phyloP scores from a whole-genome alignment of 192 early-diverging fungal genomes.

The Dissophora ornata region DNA sequence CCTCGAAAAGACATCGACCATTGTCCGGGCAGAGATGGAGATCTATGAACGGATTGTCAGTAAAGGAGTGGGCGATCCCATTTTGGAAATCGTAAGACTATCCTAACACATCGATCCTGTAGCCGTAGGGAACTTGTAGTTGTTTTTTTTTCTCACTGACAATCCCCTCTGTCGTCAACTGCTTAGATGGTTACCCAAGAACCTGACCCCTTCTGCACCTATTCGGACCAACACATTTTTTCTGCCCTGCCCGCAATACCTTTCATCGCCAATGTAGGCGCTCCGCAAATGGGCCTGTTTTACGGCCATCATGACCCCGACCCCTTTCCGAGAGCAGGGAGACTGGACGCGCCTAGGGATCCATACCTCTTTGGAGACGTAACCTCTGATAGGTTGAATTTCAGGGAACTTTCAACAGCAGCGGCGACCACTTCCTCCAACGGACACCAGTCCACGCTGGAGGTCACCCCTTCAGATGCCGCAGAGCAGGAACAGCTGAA shows the following conservation, averaged over 20 bases:
- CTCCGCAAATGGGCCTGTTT: conserved; percentile 22
- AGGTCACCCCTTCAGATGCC: too few species aligned
- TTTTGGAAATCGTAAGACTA: conserved; percentile 54
- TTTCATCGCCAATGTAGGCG: conserved; percentile 42
- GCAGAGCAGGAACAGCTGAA: too few species aligned
- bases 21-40: conserved; percentile 62
- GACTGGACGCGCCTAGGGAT: conserved; percentile 24
- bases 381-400: conserved; percentile 38
- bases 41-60: conserved; percentile 59
- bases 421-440: not conserved
- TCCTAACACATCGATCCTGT: too few species aligned
- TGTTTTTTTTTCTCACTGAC: not conserved
- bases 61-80: conserved; percentile 62
- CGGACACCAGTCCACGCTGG: too few species aligned
- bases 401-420: conserved; percentile 14
- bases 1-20: conserved; percentile 54
- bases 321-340: conserved; percentile 41
- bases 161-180: not conserved
- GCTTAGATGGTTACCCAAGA: conserved; percentile 58
- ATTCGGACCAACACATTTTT: conserved; percentile 59
- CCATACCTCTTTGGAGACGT: conserved; percentile 44
- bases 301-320: conserved; percentile 48
- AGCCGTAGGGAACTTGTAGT: too few species aligned
- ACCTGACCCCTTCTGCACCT: conserved; percentile 60
- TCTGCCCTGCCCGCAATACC: conserved; percentile 58